Conservation (phyloP, 352 stramenopile species). For the Pythium diclinum region DNA sequence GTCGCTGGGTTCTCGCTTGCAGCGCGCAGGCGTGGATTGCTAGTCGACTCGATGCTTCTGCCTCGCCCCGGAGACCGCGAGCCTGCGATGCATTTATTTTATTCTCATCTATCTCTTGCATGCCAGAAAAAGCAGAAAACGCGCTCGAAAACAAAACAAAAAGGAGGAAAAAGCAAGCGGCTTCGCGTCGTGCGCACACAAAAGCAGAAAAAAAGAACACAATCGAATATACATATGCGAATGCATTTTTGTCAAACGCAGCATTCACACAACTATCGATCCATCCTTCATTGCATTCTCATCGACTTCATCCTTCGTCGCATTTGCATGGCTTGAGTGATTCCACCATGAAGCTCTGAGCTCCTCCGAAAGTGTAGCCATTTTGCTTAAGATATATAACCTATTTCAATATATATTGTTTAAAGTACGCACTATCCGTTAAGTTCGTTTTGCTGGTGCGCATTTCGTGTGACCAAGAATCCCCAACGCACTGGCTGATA, state of each 20-base stretch:
- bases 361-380: not conserved
- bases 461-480: constrained; percentile 20
- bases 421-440: not conserved
- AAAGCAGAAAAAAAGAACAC: constrained; percentile 12
- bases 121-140: constrained; percentile 32
- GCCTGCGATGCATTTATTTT: constrained; percentile 10
- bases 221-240: constrained; percentile 15
- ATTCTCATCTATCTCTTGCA: constrained; percentile 22
- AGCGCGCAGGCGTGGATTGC: not conserved
- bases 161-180: constrained; percentile 29
- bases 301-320: not conserved
- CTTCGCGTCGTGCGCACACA: constrained; percentile 11
- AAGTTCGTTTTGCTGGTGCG: not conserved
- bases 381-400: not conserved
- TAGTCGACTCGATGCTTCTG: constrained; percentile 3
- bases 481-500: constrained; percentile 2
- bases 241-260: constrained; percentile 10
- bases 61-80: not conserved
- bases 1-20: constrained; percentile 1
- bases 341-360: not conserved
- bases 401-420: not conserved
- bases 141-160: constrained; percentile 31
- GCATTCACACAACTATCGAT: not conserved
- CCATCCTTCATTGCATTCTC: not conserved
- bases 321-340: too few species aligned